Percentiles rank a stretch among this genome's conserved stretches.
phyloP scores from a whole-genome alignment of 495 filamentous ascomycete species.

The Daldinia childiae region DNA sequence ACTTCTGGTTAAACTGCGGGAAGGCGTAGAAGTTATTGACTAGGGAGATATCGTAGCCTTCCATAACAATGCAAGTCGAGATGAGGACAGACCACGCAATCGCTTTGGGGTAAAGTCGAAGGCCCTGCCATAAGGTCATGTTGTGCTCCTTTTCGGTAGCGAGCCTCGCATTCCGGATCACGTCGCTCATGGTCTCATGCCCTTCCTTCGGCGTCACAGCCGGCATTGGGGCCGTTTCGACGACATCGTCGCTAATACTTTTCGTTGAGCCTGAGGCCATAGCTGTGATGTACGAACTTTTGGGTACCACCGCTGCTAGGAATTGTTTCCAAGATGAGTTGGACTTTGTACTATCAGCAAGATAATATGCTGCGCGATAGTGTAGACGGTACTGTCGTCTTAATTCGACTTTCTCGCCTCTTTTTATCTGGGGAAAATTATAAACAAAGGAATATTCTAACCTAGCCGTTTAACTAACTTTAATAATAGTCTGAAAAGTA shows the following conservation, averaged over 20 bases:
- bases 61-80: constrained; percentile 71
- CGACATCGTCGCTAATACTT: constrained; percentile 18
- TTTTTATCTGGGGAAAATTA: constrained; percentile 17
- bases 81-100: constrained; percentile 69
- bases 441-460: constrained; percentile 31
- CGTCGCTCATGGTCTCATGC: constrained; percentile 48
- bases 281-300: neutral
- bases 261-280: constrained; percentile 28
- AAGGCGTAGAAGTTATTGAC: constrained; percentile 69
- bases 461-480: constrained; percentile 1
- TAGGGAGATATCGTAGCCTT: constrained; percentile 69
- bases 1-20: constrained; percentile 72
- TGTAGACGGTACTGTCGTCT: neutral
- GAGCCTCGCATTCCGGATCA: constrained; percentile 57
- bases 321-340: neutral
- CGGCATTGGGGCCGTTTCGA: constrained; percentile 23
- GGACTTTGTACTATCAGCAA: neutral
- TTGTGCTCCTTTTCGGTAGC: constrained; percentile 64
- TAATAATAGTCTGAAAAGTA: constrained; percentile 11
- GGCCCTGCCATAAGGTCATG: constrained; percentile 64
- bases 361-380: constrained; percentile 1
- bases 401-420: neutral
- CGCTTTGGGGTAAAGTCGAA: constrained; percentile 64
- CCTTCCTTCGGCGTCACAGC: constrained; percentile 33
- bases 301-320: neutral